phyloP scores from a whole-genome alignment of 441 rosid species.

The Adansonia rubrostipa region DNA sequence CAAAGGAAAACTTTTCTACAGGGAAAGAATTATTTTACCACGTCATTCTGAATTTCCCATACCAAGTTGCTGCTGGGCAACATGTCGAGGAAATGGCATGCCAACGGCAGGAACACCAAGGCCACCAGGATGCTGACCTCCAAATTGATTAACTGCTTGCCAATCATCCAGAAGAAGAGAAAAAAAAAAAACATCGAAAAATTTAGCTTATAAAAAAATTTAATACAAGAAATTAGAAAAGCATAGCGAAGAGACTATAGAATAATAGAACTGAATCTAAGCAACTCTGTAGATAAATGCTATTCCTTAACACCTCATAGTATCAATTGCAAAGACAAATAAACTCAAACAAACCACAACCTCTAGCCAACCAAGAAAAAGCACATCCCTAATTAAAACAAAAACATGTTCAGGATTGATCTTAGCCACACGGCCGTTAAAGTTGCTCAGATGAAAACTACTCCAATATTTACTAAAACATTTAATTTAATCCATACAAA shows the following conservation, averaged over 20 bases:
- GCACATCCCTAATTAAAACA: background rate
- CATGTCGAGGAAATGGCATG: slow-evolving; percentile 99
- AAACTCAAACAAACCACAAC: slow-evolving; percentile 8
- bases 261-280: slow-evolving; percentile 5
- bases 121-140: slow-evolving; percentile 91
- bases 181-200: background rate
- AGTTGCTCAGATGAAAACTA: background rate
- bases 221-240: background rate
- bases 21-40: slow-evolving; percentile 51
- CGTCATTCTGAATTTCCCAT: slow-evolving; percentile 92
- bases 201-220: background rate
- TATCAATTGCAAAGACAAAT: background rate
- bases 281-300: slow-evolving; percentile 1
- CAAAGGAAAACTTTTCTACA: slow-evolving; percentile 8
- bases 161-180: slow-evolving; percentile 31
- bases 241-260: background rate
- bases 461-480: slow-evolving; percentile 8
- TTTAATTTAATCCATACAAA: slow-evolving; percentile 8
- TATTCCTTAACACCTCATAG: background rate
- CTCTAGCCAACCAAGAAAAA: background rate
- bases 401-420: background rate
- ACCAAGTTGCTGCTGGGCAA: slow-evolving; percentile 85
- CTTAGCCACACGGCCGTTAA: background rate
- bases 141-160: slow-evolving; percentile 76
- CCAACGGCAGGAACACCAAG: slow-evolving; percentile 90